Percentiles rank a stretch among this genome's conserved stretches.
Conservation (phyloP, 75 land plant species). For the Ceratopteris richardii region DNA sequence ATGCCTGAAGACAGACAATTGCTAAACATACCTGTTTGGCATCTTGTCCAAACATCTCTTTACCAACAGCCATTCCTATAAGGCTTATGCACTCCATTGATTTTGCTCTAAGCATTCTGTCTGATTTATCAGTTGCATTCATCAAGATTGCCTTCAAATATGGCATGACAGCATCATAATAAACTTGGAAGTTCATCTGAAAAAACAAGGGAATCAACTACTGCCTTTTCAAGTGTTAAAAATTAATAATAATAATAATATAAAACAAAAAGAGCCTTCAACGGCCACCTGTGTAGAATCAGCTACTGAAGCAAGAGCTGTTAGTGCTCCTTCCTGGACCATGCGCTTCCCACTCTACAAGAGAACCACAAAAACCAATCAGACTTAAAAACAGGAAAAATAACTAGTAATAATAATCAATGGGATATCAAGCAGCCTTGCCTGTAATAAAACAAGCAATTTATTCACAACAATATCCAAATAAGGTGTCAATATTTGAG, state of each 20-base stretch:
- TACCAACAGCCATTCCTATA: constrained; percentile 99
- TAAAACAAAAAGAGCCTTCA: too few species aligned
- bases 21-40: constrained; percentile 79
- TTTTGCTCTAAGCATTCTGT: constrained; percentile 96
- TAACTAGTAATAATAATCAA: not conserved
- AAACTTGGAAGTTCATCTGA: constrained; percentile 87
- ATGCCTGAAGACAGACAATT: too few species aligned
- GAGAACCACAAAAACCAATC: not conserved
- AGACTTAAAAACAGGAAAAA: not conserved
- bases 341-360: constrained; percentile 91
- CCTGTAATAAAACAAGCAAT: constrained; percentile 90
- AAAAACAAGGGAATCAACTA: not conserved
- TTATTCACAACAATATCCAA: constrained; percentile 91
- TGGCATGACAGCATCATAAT: constrained; percentile 97
- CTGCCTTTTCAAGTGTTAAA: not conserved
- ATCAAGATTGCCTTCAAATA: constrained; percentile 82
- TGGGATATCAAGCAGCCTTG: constrained; percentile 5
- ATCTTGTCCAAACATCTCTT: constrained; percentile 90
- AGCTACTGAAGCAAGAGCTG: constrained; percentile 94
- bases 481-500: constrained; percentile 88
- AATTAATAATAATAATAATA: not conserved
- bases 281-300: constrained; percentile 92
- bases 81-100: constrained; percentile 99
- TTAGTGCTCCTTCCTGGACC: constrained; percentile 99
- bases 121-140: constrained; percentile 86